phyloP scores from a whole-genome alignment of 768 basidiomycete genomes.

The Stropharia rugosoannulata region DNA sequence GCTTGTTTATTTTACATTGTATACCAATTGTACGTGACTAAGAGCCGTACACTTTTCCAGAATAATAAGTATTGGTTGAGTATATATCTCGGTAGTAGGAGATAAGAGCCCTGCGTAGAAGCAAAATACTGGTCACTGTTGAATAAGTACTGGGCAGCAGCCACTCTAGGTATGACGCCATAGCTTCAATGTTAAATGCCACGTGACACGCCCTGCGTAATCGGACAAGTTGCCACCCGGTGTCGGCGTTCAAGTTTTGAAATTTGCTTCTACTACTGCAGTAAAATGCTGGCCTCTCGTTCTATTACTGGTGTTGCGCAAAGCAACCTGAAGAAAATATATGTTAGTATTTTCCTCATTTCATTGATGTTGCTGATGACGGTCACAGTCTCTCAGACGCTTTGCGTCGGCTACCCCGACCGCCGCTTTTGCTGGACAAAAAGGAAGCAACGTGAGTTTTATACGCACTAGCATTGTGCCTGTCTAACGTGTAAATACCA shows the following conservation, averaged over 20 bases:
- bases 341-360: conserved; percentile 36
- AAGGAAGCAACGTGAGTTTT: conserved; percentile 75
- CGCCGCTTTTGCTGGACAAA: conserved; percentile 88
- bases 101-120: no score
- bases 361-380: conserved; percentile 14
- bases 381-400: conserved; percentile 47
- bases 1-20: no score
- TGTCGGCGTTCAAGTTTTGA: conserved; percentile 8
- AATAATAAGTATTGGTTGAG: no score
- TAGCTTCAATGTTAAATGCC: not conserved
- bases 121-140: not conserved
- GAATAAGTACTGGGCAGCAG: not conserved
- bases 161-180: not conserved
- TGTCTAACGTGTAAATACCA: conserved; percentile 26
- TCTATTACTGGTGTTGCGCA: conserved; percentile 56
- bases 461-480: not conserved
- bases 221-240: conserved; percentile 2
- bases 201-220: not conserved
- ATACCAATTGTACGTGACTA: no score
- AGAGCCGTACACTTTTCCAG: no score
- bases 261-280: conserved; percentile 21
- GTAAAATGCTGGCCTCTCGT: conserved; percentile 60
- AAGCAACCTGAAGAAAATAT: conserved; percentile 45
- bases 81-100: no score
- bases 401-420: conserved; percentile 83